phyloP scores from a whole-genome alignment of 768 basidiomycete genomes.

The Tulasnella calospora region DNA sequence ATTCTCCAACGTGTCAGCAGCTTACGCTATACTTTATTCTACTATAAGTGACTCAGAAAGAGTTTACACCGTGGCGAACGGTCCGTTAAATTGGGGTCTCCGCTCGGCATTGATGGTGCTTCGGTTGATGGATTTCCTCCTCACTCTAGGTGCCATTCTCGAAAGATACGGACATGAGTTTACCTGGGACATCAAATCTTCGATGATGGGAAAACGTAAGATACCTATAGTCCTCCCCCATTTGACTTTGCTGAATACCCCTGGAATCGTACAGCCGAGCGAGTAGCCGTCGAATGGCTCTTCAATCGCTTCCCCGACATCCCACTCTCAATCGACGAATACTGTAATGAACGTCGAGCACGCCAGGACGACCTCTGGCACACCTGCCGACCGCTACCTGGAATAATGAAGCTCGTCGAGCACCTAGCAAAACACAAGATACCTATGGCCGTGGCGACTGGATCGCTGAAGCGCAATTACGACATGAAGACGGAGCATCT shows the following conservation, averaged over 20 bases:
- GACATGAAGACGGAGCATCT: constrained; percentile 63
- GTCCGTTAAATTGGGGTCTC: not conserved
- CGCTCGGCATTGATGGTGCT: not conserved
- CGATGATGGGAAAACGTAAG: constrained; percentile 79
- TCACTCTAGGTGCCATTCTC: constrained; percentile 59
- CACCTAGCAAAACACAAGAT: constrained; percentile 64
- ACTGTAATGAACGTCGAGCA: constrained; percentile 51
- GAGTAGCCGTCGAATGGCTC: constrained; percentile 58
- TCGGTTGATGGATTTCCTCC: not conserved
- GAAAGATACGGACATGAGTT: constrained; percentile 65
- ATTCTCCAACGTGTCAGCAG: not conserved
- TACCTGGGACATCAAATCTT: constrained; percentile 88
- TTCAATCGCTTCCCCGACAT: constrained; percentile 75
- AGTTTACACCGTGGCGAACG: not conserved
- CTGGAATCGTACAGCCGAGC: constrained; percentile 41
- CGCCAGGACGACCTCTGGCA: constrained; percentile 66
- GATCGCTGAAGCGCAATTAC: constrained; percentile 62
- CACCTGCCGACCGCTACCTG: constrained; percentile 66
- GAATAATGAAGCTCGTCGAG: constrained; percentile 59
- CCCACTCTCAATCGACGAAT: constrained; percentile 56
- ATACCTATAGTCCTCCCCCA: not conserved
- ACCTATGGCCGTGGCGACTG: constrained; percentile 78
- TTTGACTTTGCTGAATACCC: not conserved
- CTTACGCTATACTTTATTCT: too few species aligned
- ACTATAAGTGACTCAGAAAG: not conserved